Evolutionary conservation across 1,284 basidiomycete species (phyloP).

Genomic region (Tilletia horrida): DNA sequence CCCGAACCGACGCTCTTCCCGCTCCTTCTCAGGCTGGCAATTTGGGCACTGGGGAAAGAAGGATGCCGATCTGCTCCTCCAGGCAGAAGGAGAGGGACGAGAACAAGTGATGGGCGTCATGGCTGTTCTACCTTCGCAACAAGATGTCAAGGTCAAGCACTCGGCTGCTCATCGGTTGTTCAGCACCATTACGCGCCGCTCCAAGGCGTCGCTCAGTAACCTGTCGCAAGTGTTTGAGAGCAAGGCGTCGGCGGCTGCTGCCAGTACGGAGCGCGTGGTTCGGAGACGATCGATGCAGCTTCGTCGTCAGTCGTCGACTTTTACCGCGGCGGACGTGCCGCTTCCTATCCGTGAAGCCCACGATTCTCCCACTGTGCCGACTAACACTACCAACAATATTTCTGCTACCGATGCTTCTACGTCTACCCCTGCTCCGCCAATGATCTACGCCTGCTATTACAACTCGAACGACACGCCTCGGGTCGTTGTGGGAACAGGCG

Average conservation of each 20-base stretch:
- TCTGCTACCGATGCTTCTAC: too few species aligned
- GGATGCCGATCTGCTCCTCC: background rate
- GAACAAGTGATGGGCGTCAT: background rate
- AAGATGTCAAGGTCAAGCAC: background rate
- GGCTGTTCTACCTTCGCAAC: background rate
- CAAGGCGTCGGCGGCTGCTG: background rate
- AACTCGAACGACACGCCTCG: constrained; percentile 14
- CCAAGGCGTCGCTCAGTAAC: constrained; percentile 5
- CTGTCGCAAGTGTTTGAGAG: background rate
- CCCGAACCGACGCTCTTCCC: background rate
- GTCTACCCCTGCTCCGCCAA: constrained; percentile 1
- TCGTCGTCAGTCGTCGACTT: background rate
- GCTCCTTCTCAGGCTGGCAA: background rate
- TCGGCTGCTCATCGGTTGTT: constrained; percentile 5
- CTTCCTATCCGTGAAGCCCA: background rate
- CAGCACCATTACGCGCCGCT: background rate
- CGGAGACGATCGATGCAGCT: background rate
- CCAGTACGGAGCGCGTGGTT: background rate
- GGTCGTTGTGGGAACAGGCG: too few species aligned
- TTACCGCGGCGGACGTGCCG: too few species aligned
- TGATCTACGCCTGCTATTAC: constrained; percentile 13
- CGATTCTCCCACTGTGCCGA: background rate
- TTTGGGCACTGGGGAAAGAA: constrained; percentile 13
- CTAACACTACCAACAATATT: too few species aligned
- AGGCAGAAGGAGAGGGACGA: background rate